Conservation (phyloP, 192 early-diverging fungal species). For the Umbelopsis sp. region DNA sequence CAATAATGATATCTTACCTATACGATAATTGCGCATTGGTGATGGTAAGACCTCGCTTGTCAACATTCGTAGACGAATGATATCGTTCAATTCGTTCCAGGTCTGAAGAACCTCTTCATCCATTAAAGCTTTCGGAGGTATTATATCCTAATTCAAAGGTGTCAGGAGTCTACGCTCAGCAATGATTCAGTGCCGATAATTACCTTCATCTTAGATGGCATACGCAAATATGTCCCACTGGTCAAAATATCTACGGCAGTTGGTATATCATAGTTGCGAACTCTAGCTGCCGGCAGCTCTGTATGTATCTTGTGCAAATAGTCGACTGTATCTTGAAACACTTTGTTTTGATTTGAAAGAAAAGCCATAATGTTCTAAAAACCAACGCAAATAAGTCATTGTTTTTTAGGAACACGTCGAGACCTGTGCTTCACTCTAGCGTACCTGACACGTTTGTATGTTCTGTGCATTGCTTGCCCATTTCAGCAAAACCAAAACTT, state of each 20-base stretch:
- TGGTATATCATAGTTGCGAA: slow-evolving; percentile 79
- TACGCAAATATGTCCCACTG: slow-evolving; percentile 77
- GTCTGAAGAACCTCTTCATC: slow-evolving; percentile 63
- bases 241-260: slow-evolving; percentile 88
- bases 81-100: slow-evolving; percentile 64
- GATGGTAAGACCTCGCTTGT: slow-evolving; percentile 72
- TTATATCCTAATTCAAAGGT: slow-evolving; percentile 37
- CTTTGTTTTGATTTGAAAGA: slow-evolving; percentile 38
- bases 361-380: slow-evolving; percentile 43
- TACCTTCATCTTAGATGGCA: slow-evolving; percentile 78
- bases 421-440: neutral
- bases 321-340: slow-evolving; percentile 36
- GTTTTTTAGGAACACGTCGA: neutral
- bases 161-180: neutral
- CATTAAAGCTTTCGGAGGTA: slow-evolving; percentile 60
- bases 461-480: slow-evolving; percentile 73
- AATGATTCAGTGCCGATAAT: neutral
- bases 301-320: slow-evolving; percentile 44
- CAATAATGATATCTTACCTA: slow-evolving; percentile 33
- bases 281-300: slow-evolving; percentile 50
- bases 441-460: slow-evolving; percentile 74
- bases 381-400: neutral
- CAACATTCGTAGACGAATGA: slow-evolving; percentile 73
- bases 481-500: slow-evolving; percentile 74
- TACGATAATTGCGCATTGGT: slow-evolving; percentile 62